Base-by-base conservation (phyloP, 768 basidiomycete genomes). In the Lentinus tigrinus region DNA sequence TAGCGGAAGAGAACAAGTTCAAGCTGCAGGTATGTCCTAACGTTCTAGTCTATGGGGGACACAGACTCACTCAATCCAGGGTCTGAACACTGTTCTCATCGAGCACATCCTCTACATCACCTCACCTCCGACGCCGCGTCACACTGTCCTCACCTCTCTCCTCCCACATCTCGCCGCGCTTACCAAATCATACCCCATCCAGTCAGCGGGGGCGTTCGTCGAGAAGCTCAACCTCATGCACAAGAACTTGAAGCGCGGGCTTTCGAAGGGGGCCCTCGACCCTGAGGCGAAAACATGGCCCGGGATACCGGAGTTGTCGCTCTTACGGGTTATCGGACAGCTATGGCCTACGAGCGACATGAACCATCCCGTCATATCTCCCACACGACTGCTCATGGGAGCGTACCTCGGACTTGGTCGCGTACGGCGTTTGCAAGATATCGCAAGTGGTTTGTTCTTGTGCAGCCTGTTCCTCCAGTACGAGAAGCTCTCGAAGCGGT, bases 281-380 rank as follows among this genome's bases (percentile, higher is more conserved):
- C 70, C 70, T 0, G 77, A 82, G 9, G 78, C 92, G 3, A 91
- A 84, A 74, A 98, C 93, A 0, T 98, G 93, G 88, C 96, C 97
- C 6, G 88, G 89, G 27, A 71, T 86, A 3, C 74, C 93, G 4
- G 97, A 99, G 70, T 78, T 99, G 19, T 77, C 82, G 0, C 77
- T 99, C 2, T 76, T 98, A 28, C 85, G 95, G 23, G 71, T 95
- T 38, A 81, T 93, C 50, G 94, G 94, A 3, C 74, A 79, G 14
- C 75, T 91, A 36, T 99, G 95, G 95, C 90, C 95, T 3, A 94
- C 95, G 2, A 96, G 93, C 69, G 97, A 99, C 73, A 81, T 96
- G 74, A 88, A 87, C 51, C 95, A 99, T 72, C 83, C 87, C 0
- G 94, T 98, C 46, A 77, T 93, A 19, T 90, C 92, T 0, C 93